Evolutionary conservation across 148 eudicot genomes (phyloP), one percentile per base, ranked within the genome.

Genomic region (Fagopyrum homotropicum): DNA sequence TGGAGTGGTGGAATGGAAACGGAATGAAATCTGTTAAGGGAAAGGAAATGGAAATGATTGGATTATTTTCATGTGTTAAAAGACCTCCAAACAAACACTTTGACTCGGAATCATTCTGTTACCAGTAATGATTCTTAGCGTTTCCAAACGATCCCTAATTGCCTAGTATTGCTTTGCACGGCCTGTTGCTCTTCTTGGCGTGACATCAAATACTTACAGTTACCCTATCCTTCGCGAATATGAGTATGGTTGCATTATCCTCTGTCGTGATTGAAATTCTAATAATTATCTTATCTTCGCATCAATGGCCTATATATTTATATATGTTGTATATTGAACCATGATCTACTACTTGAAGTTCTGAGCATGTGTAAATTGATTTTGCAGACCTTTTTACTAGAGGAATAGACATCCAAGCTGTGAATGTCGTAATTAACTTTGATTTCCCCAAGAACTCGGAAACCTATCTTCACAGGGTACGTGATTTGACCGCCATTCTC

Each of bases 381-480:
- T 57, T 15, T 72, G 83, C 91, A 93, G 98, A 93, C 83, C 79
- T 93, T 30, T 93, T 93, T 82, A 93, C 98, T 9, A 87, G 98
- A 72, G 98, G 98, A 45, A 93, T 93, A 77, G 98, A 93, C 85
- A 91, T 93, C 79, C 98, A 89, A 77, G 93, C 97, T 17, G 98
- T 93, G 74, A 93, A 93, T 82, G 93, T 93, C 19, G 98, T 93
- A 51, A 89, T 93, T 44, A 93, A 93, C 75, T 93, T 90, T 69
- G 98, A 93, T 79, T 90, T 93, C 69, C 98, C 98, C 1, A 89
- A 85, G 83, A 93, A 88, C 59, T 73, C 98, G 19, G 98, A 93
- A 78, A 93, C 98, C 54, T 93, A 93, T 79, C 87, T 93, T 61
- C 98, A 91, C 78, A 85, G 98, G 92, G 97, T 93, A 83, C 81